phyloP scores from a whole-genome alignment of 768 basidiomycete species.

The Mrakia hoshinonis region DNA sequence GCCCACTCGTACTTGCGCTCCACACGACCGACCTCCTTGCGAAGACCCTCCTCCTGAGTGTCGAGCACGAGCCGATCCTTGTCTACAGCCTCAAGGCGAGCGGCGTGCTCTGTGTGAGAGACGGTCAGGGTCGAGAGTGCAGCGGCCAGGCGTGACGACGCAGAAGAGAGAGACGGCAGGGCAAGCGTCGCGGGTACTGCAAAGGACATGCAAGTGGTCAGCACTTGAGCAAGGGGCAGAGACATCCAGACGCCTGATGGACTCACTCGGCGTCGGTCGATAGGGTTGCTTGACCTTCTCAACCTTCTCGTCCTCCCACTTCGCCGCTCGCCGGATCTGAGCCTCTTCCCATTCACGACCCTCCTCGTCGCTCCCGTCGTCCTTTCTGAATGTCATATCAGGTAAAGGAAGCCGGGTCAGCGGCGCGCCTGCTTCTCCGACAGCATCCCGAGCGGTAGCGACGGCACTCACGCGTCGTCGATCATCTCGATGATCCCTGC shows the following conservation, averaged over 20 bases:
- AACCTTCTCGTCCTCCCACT: slow-evolving; percentile 30
- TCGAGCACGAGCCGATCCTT: slow-evolving; percentile 60
- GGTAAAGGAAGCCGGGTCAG: too few species aligned
- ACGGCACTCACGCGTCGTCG: slow-evolving; percentile 65
- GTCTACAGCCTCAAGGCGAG: slow-evolving; percentile 51
- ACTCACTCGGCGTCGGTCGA: slow-evolving; percentile 62
- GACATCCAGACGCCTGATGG: background rate
- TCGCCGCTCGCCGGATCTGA: slow-evolving; percentile 60
- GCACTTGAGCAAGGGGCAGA: background rate
- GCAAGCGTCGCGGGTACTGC: slow-evolving; percentile 59
- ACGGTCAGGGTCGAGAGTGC: slow-evolving; percentile 54
- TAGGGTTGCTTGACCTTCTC: slow-evolving; percentile 50
- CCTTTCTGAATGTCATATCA: slow-evolving; percentile 46
- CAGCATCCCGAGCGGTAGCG: too few species aligned
- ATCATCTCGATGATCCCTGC: slow-evolving; percentile 73
- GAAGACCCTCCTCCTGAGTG: slow-evolving; percentile 60
- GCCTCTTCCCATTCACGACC: slow-evolving; percentile 76
- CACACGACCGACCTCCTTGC: slow-evolving; percentile 62
- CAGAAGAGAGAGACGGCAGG: slow-evolving; percentile 57
- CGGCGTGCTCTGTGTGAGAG: slow-evolving; percentile 59
- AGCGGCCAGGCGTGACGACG: slow-evolving; percentile 55
- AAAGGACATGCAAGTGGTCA: background rate
- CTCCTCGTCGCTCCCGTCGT: slow-evolving; percentile 41
- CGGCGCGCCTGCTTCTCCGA: too few species aligned
- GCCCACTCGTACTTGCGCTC: slow-evolving; percentile 80